Conservation (phyloP, 1,284 basidiomycete species). For the Trichosporon ovoides region DNA sequence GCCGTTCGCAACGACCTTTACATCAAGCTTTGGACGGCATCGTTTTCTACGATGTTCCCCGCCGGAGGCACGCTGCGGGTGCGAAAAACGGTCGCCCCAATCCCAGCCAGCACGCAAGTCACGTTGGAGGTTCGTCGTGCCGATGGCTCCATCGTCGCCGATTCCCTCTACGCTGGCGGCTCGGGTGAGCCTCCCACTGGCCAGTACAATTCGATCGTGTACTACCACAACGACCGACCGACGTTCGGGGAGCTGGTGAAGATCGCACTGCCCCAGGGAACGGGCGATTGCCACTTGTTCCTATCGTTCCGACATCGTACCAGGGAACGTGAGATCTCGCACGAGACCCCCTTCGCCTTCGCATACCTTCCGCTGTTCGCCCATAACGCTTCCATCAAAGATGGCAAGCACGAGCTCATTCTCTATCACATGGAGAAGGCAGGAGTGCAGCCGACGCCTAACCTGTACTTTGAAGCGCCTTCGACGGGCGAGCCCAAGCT, state of each 20-base stretch:
- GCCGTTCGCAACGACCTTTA: conserved; percentile 91
- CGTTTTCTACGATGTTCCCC: conserved; percentile 56
- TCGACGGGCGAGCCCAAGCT: conserved; percentile 59
- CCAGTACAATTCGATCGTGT: conserved; percentile 84
- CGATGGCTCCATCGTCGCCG: conserved; percentile 62
- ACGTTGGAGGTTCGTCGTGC: conserved; percentile 78
- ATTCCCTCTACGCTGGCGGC: conserved; percentile 75
- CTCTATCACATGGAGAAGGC: conserved; percentile 71
- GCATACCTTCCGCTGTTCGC: conserved; percentile 85
- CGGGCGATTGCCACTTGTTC: conserved; percentile 81
- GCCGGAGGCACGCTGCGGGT: conserved; percentile 46
- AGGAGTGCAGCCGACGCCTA: conserved; percentile 57
- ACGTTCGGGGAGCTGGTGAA: conserved; percentile 94
- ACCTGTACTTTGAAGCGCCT: conserved; percentile 65
- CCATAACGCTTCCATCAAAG: conserved; percentile 74
- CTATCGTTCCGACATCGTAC: conserved; percentile 68
- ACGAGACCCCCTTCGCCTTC: conserved; percentile 84
- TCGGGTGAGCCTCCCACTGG: conserved; percentile 74
- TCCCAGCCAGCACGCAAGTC: conserved; percentile 70
- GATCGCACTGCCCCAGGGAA: conserved; percentile 65
- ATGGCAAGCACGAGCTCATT: conserved; percentile 79
- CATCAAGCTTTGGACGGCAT: conserved; percentile 86
- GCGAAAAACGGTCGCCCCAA: conserved; percentile 31
- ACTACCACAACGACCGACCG: conserved; percentile 73
- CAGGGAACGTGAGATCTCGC: conserved; percentile 57